Evolutionary conservation across 2,329 filamentous ascomycete genomes (phyloP), one percentile per base, ranked within the genome.

Genomic region (Aspergillus pseudoviridinutans): DNA sequence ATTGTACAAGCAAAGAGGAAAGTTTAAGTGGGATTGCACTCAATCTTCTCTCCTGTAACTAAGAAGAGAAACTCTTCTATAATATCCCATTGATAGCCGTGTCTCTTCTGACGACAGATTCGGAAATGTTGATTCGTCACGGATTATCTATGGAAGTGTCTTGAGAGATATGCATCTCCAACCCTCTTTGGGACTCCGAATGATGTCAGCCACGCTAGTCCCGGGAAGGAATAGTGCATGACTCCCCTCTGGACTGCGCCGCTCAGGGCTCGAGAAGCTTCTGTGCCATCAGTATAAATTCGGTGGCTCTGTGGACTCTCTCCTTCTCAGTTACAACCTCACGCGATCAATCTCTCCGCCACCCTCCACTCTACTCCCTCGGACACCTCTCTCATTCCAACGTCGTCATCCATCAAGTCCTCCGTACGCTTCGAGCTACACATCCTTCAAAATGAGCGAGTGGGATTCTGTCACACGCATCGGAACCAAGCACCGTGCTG

Each of bases 381-480:
- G 44, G 32, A n/a, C 49, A 57, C 46, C 22, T 24, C 42, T 20
- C 51, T 29, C 58, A n/a, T 50, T 50, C 35, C 51, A 14, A 53
- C 54, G 54, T 27, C 28, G 44, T 29, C 51, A 46, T 38, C 17
- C 17, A 22, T 42, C 44, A 51, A 35, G 20, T 47, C 56, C 24
- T 25, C 5, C 49, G 49, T 49, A 51, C 17, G 10, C 28, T 14
- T 53, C 38, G 32, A 38, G 35, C 44, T 49, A 32, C 29, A 47
- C 41, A 41, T 54, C 50, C 50, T 51, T 59, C 68, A 77, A 67
- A 66, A 84, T 85, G 87, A 87, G 89, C 72, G 91, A 96, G 71
- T 97, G 93, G 92, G 89, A 96, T 69, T 77, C 80, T 66, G 86
- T 89, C 68, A 96, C 92, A 79, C 96, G 94, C 84, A 97, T 99